A percentile compares a stretch with the other conserved stretches of the same genome.
phyloP scores from a whole-genome alignment of 331 rosid genomes.

The Saraca asoca region DNA sequence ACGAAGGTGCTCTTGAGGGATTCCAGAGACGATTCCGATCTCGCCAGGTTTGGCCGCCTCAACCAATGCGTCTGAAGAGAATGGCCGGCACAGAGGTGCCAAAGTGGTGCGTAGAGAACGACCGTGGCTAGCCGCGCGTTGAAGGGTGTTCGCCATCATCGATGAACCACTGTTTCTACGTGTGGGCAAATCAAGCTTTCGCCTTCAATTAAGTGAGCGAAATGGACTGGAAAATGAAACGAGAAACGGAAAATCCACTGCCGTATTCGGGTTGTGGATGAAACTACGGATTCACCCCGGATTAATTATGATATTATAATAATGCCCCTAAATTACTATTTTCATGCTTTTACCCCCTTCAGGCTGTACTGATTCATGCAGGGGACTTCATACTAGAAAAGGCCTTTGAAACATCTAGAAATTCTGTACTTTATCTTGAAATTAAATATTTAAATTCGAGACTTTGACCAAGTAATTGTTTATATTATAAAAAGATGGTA shows the following conservation, averaged over 20 bases:
- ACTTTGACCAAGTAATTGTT: no score
- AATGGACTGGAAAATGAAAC: no score
- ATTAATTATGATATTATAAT: background rate
- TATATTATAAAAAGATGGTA: no score
- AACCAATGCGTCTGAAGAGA: slow-evolving; percentile 71
- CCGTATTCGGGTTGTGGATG: background rate
- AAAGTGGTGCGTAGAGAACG: slow-evolving; percentile 52
- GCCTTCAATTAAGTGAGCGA: background rate
- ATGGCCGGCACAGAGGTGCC: slow-evolving; percentile 41
- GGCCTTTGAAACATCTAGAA: background rate
- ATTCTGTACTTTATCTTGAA: background rate
- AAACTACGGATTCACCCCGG: background rate
- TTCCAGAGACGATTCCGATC: slow-evolving; percentile 91
- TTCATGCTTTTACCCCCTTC: background rate
- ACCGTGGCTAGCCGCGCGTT: slow-evolving; percentile 57
- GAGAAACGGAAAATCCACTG: background rate
- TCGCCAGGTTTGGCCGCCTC: slow-evolving; percentile 67
- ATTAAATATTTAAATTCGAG: no score
- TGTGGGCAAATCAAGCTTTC: background rate
- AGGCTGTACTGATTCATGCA: no score
- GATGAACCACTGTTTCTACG: background rate
- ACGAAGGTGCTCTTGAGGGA: slow-evolving; percentile 86
- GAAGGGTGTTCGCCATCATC: slow-evolving; percentile 69
- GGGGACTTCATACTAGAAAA: no score
- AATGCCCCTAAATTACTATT: background rate